Conservation (phyloP, 2,329 filamentous ascomycete species). For the Botrytis porri region DNA sequence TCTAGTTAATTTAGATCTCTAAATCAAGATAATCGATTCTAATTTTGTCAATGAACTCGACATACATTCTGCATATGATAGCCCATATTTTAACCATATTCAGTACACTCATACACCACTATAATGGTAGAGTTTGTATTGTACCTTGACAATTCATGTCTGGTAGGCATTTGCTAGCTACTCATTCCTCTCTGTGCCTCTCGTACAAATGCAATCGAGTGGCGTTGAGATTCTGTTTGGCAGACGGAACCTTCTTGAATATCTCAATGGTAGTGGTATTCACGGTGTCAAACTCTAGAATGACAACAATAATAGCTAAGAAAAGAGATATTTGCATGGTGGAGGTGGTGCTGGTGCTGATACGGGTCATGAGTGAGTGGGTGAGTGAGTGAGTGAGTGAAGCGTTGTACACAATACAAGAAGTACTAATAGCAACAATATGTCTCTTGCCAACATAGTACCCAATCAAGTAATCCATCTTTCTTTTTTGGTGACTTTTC, state of each 20-base stretch:
- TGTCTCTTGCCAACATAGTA: neutral
- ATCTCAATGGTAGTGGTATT: neutral
- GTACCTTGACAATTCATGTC: neutral
- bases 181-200: conserved; percentile 10
- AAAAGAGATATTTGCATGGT: neutral
- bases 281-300: neutral
- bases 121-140: neutral
- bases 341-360: neutral
- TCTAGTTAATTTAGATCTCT: neutral
- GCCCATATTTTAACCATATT: neutral
- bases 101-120: neutral
- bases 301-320: neutral
- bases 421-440: conserved; percentile 6
- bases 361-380: neutral
- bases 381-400: neutral
- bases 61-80: conserved; percentile 3
- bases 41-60: neutral
- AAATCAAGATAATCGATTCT: neutral
- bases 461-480: conserved; percentile 5
- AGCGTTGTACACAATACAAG: conserved; percentile 9
- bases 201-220: conserved; percentile 1
- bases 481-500: neutral
- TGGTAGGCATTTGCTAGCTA: conserved; percentile 1
- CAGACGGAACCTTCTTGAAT: neutral
- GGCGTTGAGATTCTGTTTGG: conserved; percentile 8